Base-by-base conservation (phyloP, 352 stramenopile genomes). In the Phytophthora hybrid region DNA sequence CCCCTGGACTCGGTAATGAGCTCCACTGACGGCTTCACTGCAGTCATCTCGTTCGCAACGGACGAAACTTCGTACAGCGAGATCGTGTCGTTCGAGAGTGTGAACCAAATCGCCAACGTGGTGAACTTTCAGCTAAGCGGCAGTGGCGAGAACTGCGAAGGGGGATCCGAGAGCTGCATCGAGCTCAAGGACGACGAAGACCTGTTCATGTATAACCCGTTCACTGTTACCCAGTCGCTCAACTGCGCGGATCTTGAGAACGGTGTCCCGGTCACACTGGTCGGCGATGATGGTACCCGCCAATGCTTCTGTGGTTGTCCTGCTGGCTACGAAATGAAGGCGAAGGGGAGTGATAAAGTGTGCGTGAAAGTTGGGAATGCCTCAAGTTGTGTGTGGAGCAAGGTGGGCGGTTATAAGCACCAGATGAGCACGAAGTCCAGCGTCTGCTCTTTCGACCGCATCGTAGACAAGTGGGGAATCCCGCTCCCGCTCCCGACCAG, bases 171-270 rank as follows among this genome's bases (percentile, higher is more conserved):
- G 21, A 82, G 80, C 52, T 81, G 65, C 49, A 74, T 90, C 49
- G 52, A 77, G 47, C 62, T 92, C 19, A 53, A 68, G 18, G 55
- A 84, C 7, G 47, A 57, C 1, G 66, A 81, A 1, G 81, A 92
- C 29, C 65, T 93, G 34, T 92, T 86, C 71, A 74, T 88, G 74
- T 92, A 88, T 79, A 90, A 90, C 55, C 83, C 84, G 44, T 88
- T 89, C 69, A 76, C 58, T 16, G 70, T 87, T 57, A 71, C 69
- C 19, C 78, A 80, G 13, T 70, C 71, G n/a, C 37, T 85, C 13
- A 54, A 80, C 23, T 92, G 86, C 53, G 66, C 46, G 3, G 55
- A 72, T 5, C 64, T 92, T 6, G 39, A 61, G 1, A 76, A 77
- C 32, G 83, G 82, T 5, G 69, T 92, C 13, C 84, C 86, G 0